A percentile compares a stretch with the other conserved stretches of the same genome.
These are phyloP conservation scores for Pseudogymnoascus sp. DNA, from an alignment of 2,329 filamentous ascomycete genomes.

Conservation along the genomic window DNA sequence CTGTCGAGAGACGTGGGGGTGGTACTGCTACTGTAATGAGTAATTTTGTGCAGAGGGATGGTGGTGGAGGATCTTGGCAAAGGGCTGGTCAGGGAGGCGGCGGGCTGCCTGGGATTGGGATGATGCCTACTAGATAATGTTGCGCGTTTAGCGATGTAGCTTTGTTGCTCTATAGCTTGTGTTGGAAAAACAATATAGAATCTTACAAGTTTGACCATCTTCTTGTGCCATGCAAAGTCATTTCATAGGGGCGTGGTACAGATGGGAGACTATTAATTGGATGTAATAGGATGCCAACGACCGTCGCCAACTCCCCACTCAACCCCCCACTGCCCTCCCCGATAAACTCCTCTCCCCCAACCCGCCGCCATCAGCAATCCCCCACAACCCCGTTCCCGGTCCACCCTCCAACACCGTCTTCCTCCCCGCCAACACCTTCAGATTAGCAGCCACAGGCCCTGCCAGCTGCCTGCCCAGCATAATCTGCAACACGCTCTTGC, in stretches of 20 bases:
- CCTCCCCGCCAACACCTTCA: constrained; percentile 2
- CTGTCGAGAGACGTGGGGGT: not conserved
- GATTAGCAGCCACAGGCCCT: constrained; percentile 12
- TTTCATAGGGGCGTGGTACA: not conserved
- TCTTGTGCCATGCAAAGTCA: not conserved
- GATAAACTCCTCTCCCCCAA: not conserved
- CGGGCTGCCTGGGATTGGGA: constrained; percentile 2
- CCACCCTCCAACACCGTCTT: not conserved
- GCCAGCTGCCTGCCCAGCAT: constrained; percentile 24
- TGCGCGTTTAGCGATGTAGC: not conserved
- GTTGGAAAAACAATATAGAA: not conserved
- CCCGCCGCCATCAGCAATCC: not conserved
- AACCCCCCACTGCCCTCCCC: not conserved
- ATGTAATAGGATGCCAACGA: not conserved
- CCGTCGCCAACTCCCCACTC: not conserved
- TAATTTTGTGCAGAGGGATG: constrained; percentile 4
- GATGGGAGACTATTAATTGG: not conserved
- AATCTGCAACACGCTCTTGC: constrained; percentile 19
- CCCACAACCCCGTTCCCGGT: not conserved
- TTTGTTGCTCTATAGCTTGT: not conserved
- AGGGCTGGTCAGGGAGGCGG: not conserved
- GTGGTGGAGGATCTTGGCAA: not conserved
- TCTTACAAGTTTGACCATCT: not conserved
- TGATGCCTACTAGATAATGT: constrained; percentile 10
- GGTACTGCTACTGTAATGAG: constrained; percentile 2